These are phyloP conservation scores for Helotiales sp. DNA, from an alignment of 2,329 filamentous ascomycete genomes.

Conservation along the genomic window DNA sequence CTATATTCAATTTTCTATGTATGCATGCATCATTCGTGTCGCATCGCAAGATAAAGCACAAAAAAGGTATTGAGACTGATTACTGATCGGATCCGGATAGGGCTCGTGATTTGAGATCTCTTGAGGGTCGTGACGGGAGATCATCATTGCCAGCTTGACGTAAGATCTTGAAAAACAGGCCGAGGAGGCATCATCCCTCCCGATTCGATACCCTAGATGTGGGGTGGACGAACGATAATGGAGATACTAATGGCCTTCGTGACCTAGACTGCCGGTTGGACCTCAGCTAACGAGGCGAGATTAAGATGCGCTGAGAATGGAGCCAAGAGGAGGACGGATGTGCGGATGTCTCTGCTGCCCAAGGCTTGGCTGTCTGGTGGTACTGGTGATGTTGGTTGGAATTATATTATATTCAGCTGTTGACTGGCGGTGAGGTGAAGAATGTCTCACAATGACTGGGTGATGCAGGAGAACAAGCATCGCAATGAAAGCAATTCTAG, in stretches of 20 bases:
- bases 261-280: not conserved
- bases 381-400: too few species aligned
- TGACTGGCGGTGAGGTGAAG: too few species aligned
- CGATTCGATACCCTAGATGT: not conserved
- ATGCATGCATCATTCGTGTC: too few species aligned
- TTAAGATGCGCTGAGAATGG: not conserved
- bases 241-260: not conserved
- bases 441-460: too few species aligned
- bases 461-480: too few species aligned
- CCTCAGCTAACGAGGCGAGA: not conserved
- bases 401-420: too few species aligned
- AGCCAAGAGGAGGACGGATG: constrained; percentile 5
- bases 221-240: not conserved
- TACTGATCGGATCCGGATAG: not conserved
- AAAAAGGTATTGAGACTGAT: not conserved
- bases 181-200: not conserved
- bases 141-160: not conserved
- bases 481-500: too few species aligned
- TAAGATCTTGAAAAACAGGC: too few species aligned
- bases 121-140: not conserved
- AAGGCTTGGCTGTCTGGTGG: too few species aligned
- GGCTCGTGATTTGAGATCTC: not conserved
- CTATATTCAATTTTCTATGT: too few species aligned
- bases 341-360: too few species aligned
- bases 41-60: too few species aligned